Base-by-base conservation (phyloP, 306 rosid species). In the Quercus mongolica region DNA sequence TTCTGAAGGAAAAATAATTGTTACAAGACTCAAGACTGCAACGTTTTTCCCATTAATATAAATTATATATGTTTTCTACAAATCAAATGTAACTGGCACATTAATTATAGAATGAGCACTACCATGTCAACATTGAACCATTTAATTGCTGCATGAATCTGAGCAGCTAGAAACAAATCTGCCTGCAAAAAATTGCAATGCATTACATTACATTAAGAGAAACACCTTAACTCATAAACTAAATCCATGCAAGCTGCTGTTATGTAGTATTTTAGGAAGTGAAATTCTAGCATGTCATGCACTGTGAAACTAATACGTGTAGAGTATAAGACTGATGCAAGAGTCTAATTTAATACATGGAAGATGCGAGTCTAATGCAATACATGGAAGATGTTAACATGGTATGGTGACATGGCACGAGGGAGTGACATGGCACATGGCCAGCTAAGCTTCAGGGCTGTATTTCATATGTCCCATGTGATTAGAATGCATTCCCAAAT, bases 111-210 rank as follows among this genome's bases (percentile, higher is more conserved):
- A 33, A 74, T 19, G 17, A 69, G 72, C 57, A 83, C 74, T 94
- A 91, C 97, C 99, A 56, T 84, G 84, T 87, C 87, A 69, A 91
- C 62, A 57, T 85, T 84, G 92, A 84, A 90, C 81, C 70, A 68
- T 10, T 23, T 83, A 69, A 59, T 31, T 25, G 89, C 87, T 64
- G 76, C 14, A 80, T 82, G 1, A 18, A 94, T 5, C 88, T 94
- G 99, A 52, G 99, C 92, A 1, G 97, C 99, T 80, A 94, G 67
- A 85, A 94, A 94, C 77, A 94, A 3, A 79, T 92, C 99, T 5
- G 99, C 97, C 99, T 94, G 95, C 80, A 38, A 91, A 86, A n/a
- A 75, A 80, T 75, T 76, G 86, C 55, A 78, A 54, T 2, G 19
- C 62, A 72, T 86, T 76, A 71, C 52, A 70, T 9, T 82, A 62